Base-by-base conservation (phyloP, 2,329 filamentous ascomycete genomes). In the Clarireedia paspali region DNA sequence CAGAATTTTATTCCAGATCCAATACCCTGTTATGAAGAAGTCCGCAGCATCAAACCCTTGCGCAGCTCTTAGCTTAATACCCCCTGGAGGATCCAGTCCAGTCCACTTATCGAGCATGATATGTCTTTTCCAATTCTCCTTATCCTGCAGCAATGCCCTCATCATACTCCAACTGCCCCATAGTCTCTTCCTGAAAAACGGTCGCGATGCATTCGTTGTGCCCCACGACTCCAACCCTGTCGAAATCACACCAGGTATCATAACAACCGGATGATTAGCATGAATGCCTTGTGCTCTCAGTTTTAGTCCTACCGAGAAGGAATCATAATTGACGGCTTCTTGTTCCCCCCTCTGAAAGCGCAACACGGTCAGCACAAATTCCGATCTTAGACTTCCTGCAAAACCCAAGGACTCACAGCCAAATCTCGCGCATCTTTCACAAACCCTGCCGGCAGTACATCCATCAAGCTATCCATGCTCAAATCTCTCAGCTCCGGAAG, bases 111-210 rank as follows among this genome's bases (percentile, higher is more conserved):
- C 94, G 10, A 99, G 79, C 91, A 97, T 97, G 63, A 99, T 89
- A 70, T 99, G 94, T 66, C 77, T 85, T 76, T 96, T 99, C 94
- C 94, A 99, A 36, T 82, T 79, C 27, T 95, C 85, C 72, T 97
- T 96, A 71, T 97, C 94, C 66, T 95, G 73, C 1, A 99, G 89
- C 62, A 99, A 74, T 0, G 94, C 92, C 50, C 87, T 82, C 91
- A 99, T 96, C 94, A 99, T 99, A 61, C 83, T 95, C 94, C 95
- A 99, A 64, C 90, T 96, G 4, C 94, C 94, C 94, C 94, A 99
- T 50, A 99, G 74, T 53, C 94, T 80, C 74, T 95, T 96, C 60
- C 94, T 81, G 71, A 99, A 99, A 72, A 97, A 99, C 57, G 87
- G 88, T 38, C 90, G 82, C 6, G 91, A 96, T 44, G 79, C 76